A percentile compares a stretch with the other conserved stretches of the same genome.
phyloP scores from a whole-genome alignment of 2,329 filamentous ascomycete species.

The Colletotrichum sp. region DNA sequence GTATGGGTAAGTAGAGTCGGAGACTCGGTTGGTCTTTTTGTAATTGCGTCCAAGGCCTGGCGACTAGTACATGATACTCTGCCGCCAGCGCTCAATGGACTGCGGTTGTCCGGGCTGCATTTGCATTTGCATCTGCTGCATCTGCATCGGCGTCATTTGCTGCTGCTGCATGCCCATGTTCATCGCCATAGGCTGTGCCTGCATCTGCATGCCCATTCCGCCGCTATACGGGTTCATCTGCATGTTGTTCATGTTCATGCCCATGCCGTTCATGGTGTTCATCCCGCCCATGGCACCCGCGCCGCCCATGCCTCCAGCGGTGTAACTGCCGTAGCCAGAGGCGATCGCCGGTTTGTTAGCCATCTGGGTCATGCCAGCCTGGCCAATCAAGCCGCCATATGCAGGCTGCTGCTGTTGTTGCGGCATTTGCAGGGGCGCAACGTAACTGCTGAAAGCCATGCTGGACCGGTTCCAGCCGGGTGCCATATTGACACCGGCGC shows the following conservation, averaged over 20 bases:
- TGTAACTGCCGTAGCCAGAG: neutral
- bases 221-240: slow-evolving; percentile 24
- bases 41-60: neutral
- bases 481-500: slow-evolving; percentile 27
- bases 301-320: slow-evolving; percentile 24
- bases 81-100: slow-evolving; percentile 42
- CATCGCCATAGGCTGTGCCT: slow-evolving; percentile 7
- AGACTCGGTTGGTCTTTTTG: neutral
- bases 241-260: slow-evolving; percentile 29
- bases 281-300: slow-evolving; percentile 23
- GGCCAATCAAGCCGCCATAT: slow-evolving; percentile 23
- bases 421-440: slow-evolving; percentile 21
- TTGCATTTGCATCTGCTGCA: slow-evolving; percentile 21
- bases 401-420: slow-evolving; percentile 6
- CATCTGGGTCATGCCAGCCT: slow-evolving; percentile 10
- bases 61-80: slow-evolving; percentile 35
- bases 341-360: neutral
- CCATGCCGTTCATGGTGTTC: slow-evolving; percentile 24
- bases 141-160: slow-evolving; percentile 25
- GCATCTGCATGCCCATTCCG: slow-evolving; percentile 25
- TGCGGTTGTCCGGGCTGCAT: slow-evolving; percentile 22
- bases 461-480: slow-evolving; percentile 26
- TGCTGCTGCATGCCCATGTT: slow-evolving; percentile 20
- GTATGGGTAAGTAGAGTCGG: neutral
- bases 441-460: slow-evolving; percentile 34